These are phyloP conservation scores for Colletotrichum acutatum DNA, from an alignment of 2,329 filamentous ascomycete genomes.

Conservation along the genomic window DNA sequence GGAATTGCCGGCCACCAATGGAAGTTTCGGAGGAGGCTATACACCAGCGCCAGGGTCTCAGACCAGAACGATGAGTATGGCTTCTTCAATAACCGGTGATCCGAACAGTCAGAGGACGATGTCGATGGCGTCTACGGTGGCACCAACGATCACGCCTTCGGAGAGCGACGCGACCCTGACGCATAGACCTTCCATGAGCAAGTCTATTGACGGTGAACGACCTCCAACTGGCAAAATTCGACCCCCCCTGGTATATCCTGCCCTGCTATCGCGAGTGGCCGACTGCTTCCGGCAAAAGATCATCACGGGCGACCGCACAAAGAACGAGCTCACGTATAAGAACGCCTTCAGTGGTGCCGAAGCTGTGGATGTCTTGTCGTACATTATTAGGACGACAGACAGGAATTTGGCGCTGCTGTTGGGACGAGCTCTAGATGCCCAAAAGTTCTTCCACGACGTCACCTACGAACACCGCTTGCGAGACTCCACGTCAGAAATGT, in stretches of 20 bases:
- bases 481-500: slow-evolving; percentile 94
- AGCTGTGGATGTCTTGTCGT: slow-evolving; percentile 93
- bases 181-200: slow-evolving; percentile 68
- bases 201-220: slow-evolving; percentile 65
- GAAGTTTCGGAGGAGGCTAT: slow-evolving; percentile 52
- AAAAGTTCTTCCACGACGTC: slow-evolving; percentile 99
- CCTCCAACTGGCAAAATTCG: slow-evolving; percentile 71
- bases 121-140: slow-evolving; percentile 91
- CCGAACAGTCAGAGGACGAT: slow-evolving; percentile 73
- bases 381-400: slow-evolving; percentile 97
- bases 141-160: slow-evolving; percentile 74
- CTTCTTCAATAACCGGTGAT: slow-evolving; percentile 62
- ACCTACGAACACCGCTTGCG: slow-evolving; percentile 96
- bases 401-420: slow-evolving; percentile 92
- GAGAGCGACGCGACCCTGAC: slow-evolving; percentile 62
- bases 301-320: slow-evolving; percentile 85
- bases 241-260: slow-evolving; percentile 92
- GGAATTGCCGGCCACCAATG: slow-evolving; percentile 51
- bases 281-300: slow-evolving; percentile 94
- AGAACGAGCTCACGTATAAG: slow-evolving; percentile 97
- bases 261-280: slow-evolving; percentile 90
- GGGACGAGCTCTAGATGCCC: slow-evolving; percentile 91
- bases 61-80: slow-evolving; percentile 71
- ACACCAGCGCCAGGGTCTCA: slow-evolving; percentile 62
- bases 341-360: slow-evolving; percentile 96